Conservation (phyloP, 2,329 filamentous ascomycete species). For the Aspergillus neotritici region DNA sequence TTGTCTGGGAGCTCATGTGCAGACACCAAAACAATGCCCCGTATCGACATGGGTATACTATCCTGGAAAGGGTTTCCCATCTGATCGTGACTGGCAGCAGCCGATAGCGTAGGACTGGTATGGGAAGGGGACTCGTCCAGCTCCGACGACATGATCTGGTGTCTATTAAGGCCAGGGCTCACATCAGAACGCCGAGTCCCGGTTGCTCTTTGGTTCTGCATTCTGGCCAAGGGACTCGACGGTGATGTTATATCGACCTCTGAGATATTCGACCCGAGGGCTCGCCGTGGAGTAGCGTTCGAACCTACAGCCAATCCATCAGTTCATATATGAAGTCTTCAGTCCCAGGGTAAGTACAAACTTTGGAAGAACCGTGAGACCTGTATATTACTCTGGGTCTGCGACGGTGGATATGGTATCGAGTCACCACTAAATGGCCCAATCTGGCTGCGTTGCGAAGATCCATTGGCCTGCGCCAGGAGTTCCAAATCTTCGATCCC, state of each 20-base stretch:
- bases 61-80: conserved; percentile 18
- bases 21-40: conserved; percentile 58
- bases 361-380: conserved; percentile 27
- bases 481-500: conserved; percentile 34
- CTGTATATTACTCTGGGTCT: conserved; percentile 7
- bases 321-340: background rate
- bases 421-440: background rate
- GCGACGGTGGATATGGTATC: background rate
- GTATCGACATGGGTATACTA: conserved; percentile 34
- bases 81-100: background rate
- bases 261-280: conserved; percentile 24
- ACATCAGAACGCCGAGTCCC: background rate
- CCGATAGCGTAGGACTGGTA: background rate
- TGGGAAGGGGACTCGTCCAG: background rate
- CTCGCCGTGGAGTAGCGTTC: conserved; percentile 18
- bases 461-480: conserved; percentile 27
- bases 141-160: background rate
- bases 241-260: conserved; percentile 17
- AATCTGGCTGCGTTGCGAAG: conserved; percentile 6
- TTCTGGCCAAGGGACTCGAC: conserved; percentile 29
- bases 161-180: no score
- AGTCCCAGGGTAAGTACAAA: conserved; percentile 13
- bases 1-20: conserved; percentile 61
- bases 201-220: conserved; percentile 15
- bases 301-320: conserved; percentile 13